phyloP scores from a whole-genome alignment of 345 rosid species.

The Excoecaria agallocha region DNA sequence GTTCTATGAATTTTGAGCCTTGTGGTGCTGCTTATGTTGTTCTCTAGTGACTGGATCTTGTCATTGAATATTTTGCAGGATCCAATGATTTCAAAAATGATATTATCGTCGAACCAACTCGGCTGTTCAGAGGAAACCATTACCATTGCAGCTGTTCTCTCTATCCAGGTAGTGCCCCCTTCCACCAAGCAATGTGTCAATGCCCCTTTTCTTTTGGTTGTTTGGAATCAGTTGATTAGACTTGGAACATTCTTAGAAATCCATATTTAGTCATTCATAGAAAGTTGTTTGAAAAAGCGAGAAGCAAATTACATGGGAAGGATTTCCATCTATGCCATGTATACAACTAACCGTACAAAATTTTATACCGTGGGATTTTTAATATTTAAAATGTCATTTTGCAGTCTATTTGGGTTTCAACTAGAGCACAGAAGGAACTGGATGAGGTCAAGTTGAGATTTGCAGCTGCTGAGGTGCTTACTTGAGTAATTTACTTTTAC shows the following conservation, averaged over 20 bases:
- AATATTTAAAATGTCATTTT: slow-evolving; percentile 17
- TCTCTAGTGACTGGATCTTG: not conserved
- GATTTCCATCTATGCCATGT: not conserved
- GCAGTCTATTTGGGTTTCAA: slow-evolving; percentile 92
- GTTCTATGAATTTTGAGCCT: not conserved
- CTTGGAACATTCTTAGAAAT: not conserved
- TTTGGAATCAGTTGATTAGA: not conserved
- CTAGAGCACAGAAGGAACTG: slow-evolving; percentile 67
- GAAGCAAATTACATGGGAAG: not conserved
- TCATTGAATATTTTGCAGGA: slow-evolving; percentile 48
- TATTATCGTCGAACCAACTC: slow-evolving; percentile 79
- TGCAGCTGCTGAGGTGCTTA: slow-evolving; percentile 92
- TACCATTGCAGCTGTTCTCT: slow-evolving; percentile 79
- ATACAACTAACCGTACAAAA: not conserved
- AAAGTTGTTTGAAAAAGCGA: not conserved
- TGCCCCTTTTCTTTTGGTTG: not conserved
- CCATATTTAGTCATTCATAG: not conserved
- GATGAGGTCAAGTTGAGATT: slow-evolving; percentile 93
- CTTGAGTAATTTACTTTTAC: slow-evolving; percentile 2
- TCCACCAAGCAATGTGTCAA: not conserved
- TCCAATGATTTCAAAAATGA: slow-evolving; percentile 92
- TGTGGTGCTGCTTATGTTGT: not conserved
- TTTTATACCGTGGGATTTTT: not conserved
- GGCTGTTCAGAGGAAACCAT: slow-evolving; percentile 89
- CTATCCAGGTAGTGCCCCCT: slow-evolving; percentile 62